Conservation (phyloP, 345 rosid species). For the Laguncularia racemosa region DNA sequence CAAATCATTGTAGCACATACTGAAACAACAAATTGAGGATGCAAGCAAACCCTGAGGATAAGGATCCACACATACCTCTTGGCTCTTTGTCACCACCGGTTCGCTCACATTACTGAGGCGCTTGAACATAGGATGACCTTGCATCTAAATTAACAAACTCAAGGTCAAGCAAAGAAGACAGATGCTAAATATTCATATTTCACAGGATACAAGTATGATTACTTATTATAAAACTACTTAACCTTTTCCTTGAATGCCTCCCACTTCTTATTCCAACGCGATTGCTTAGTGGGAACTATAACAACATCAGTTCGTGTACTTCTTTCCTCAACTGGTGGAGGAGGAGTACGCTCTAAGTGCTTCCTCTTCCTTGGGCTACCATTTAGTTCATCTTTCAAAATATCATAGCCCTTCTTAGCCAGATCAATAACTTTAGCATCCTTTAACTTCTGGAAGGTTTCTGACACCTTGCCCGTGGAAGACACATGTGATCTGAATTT, state of each 20-base stretch:
- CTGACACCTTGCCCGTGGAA: constrained; percentile 44
- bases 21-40: too few relatives aligned
- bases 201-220: background rate
- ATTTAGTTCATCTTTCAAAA: constrained; percentile 76
- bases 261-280: constrained; percentile 76
- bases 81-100: constrained; percentile 81
- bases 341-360: constrained; percentile 74
- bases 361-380: constrained; percentile 60
- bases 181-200: background rate
- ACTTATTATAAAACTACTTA: constrained; percentile 7
- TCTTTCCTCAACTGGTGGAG: constrained; percentile 57
- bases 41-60: background rate
- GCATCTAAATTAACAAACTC: constrained; percentile 42
- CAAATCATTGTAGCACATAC: too few relatives aligned
- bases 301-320: constrained; percentile 78
- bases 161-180: constrained; percentile 1
- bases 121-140: constrained; percentile 60
- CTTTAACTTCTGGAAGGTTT: constrained; percentile 57
- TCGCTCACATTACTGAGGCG: constrained; percentile 63
- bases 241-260: constrained; percentile 63
- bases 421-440: constrained; percentile 63
- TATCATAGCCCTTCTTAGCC: constrained; percentile 82
- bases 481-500: constrained; percentile 57
- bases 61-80: constrained; percentile 51
- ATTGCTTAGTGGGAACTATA: constrained; percentile 49